Evolutionary conservation across 2,329 filamentous ascomycete genomes (phyloP).

Genomic region (Xylariaceae sp.): DNA sequence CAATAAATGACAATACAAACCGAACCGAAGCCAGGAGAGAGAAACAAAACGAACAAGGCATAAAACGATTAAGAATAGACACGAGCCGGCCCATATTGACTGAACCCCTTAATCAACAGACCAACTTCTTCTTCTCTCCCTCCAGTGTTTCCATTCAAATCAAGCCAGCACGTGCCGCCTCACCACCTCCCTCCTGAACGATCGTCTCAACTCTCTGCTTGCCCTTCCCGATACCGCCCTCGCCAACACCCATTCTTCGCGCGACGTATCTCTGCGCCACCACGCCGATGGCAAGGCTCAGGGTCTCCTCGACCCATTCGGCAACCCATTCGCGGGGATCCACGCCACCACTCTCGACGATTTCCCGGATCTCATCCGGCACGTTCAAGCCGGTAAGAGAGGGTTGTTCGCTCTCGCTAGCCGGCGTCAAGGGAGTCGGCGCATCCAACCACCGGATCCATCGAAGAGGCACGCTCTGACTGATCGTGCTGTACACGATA

Average conservation of each 20-base stretch:
- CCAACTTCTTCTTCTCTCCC: background rate
- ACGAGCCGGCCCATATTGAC: background rate
- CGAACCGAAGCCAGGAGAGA: background rate
- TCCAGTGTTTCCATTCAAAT: slow-evolving; percentile 32
- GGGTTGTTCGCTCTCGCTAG: slow-evolving; percentile 41
- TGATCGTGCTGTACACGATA: slow-evolving; percentile 78
- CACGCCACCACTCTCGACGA: slow-evolving; percentile 68
- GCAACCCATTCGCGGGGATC: slow-evolving; percentile 96
- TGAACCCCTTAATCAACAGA: background rate
- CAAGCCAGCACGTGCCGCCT: slow-evolving; percentile 54
- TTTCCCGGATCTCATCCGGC: slow-evolving; percentile 81
- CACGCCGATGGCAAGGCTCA: slow-evolving; percentile 72
- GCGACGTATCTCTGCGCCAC: slow-evolving; percentile 95
- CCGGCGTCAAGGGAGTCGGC: slow-evolving; percentile 51
- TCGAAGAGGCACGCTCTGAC: slow-evolving; percentile 73
- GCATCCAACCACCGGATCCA: slow-evolving; percentile 94
- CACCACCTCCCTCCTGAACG: slow-evolving; percentile 51
- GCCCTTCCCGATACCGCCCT: slow-evolving; percentile 59
- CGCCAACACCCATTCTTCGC: slow-evolving; percentile 89
- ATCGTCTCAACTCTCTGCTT: slow-evolving; percentile 56
- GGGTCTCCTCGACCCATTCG: slow-evolving; percentile 89
- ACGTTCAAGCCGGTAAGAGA: slow-evolving; percentile 36
- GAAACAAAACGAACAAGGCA: background rate
- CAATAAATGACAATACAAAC: background rate
- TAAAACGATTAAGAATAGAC: background rate